Percentiles rank a stretch among this genome's conserved stretches.
Evolutionary conservation across 2,329 filamentous ascomycete species (phyloP).

Genomic region (Botrytis fragariae): DNA sequence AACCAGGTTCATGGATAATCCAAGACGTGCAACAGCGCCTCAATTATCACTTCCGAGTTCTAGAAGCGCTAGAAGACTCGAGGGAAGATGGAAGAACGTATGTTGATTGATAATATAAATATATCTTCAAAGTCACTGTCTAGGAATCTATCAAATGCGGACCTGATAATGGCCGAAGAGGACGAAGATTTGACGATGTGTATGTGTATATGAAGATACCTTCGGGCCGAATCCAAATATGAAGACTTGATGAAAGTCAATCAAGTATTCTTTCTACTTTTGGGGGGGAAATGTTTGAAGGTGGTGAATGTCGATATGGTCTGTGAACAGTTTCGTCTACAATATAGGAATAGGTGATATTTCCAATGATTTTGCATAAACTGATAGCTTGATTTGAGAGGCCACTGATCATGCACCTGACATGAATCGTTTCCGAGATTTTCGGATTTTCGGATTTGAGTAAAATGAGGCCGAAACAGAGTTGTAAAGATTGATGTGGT

Average conservation of each 20-base stretch:
- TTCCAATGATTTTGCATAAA: constrained; percentile 23
- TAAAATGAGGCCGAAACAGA: constrained; percentile 29
- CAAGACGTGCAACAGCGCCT: not conserved
- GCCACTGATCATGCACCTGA: constrained; percentile 23
- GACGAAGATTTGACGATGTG: not conserved
- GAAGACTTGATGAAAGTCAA: not conserved
- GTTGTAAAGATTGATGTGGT: constrained; percentile 7
- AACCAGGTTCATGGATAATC: constrained; percentile 14
- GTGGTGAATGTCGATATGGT: constrained; percentile 13
- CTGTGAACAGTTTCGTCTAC: constrained; percentile 3
- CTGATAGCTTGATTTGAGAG: constrained; percentile 22
- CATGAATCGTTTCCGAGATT: not conserved
- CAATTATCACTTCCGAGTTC: constrained; percentile 6
- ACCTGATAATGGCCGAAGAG: not conserved
- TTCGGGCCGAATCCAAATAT: not conserved
- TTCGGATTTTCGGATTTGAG: not conserved
- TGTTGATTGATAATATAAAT: not conserved
- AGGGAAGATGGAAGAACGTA: not conserved
- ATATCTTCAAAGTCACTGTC: not conserved
- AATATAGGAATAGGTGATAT: not conserved
- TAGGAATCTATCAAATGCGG: not conserved
- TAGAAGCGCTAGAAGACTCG: constrained; percentile 12
- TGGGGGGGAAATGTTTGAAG: not conserved
- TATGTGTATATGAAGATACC: not conserved
- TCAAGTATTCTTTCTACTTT: not conserved